Percentiles rank a stretch among this genome's conserved stretches.
Conservation (phyloP, 1,284 basidiomycete species). For the Ganoderma meredithae region DNA sequence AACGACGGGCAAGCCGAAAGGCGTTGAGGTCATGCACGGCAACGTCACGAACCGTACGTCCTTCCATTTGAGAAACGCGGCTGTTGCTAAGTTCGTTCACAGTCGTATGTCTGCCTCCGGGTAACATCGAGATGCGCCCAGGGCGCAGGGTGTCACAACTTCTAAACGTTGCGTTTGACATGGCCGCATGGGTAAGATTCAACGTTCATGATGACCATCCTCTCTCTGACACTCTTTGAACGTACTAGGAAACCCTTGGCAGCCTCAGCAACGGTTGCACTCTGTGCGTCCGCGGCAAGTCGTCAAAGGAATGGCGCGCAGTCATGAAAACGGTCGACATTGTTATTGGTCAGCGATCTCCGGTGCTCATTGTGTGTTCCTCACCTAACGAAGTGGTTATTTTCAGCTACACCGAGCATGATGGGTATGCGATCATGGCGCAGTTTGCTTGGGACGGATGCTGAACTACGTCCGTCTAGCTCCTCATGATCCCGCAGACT, state of each 20-base stretch:
- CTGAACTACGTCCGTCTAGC: constrained; percentile 33
- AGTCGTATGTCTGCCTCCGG: constrained; percentile 63
- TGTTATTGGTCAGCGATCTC: constrained; percentile 53
- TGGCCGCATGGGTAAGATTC: constrained; percentile 61
- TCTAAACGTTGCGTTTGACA: constrained; percentile 68
- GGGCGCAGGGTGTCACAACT: constrained; percentile 64
- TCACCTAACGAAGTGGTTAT: constrained; percentile 39
- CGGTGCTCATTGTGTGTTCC: constrained; percentile 23
- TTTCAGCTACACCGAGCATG: constrained; percentile 48
- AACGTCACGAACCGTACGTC: constrained; percentile 64
- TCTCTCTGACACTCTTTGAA: background rate
- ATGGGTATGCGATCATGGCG: constrained; percentile 41
- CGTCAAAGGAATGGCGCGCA: constrained; percentile 61
- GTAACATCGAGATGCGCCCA: constrained; percentile 61
- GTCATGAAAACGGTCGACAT: constrained; percentile 65
- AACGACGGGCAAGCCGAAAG: constrained; percentile 65
- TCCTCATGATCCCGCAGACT: constrained; percentile 60
- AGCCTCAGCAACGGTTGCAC: constrained; percentile 64
- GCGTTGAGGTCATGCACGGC: constrained; percentile 63
- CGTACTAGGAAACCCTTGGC: constrained; percentile 61
- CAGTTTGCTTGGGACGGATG: background rate
- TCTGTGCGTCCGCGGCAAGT: constrained; percentile 60
- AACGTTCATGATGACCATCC: background rate
- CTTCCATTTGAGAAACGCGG: background rate
- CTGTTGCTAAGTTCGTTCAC: constrained; percentile 20